Evolutionary conservation across 805 yeast genomes (phyloP), one percentile per base, ranked within the genome.

Genomic region (Candida chilensis): DNA sequence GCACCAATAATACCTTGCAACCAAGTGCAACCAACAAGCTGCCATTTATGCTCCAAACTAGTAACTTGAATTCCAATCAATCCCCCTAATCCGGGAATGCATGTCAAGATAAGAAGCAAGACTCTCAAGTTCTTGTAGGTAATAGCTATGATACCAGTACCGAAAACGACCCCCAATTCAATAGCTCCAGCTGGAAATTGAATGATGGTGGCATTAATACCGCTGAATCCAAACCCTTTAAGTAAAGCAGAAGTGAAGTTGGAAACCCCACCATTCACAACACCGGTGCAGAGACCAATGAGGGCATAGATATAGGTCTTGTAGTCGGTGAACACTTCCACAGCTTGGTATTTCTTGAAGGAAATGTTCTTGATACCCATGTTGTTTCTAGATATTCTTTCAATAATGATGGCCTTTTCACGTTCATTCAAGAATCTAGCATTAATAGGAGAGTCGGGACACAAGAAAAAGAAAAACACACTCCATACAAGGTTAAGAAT

Each of bases 341-440:
- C 12, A 9, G 36, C 40, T 32, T 52, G 56, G 13, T 30, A 19
- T 31, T 34, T 33, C 24, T 40, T 41, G 37, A 43, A 50, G 17
- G 39, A 31, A 15, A 38, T 37, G 19, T 48, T 51, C 32, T 47
- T 43, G 17, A 49, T 34, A 30, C 54, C 54, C 38, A 41, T 45
- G 32, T 44, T 41, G 30, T 50, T 50, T 17, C 27, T 32, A 10
- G 52, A 36, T 20, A 45, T 39, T 22, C 32, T 38, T 32, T 37
- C 36, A 27, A 48, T 33, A 24, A 44, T 31, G 11, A 42, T 41
- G n/a, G n/a, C n/a, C 32, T 44, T 41, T 37, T 59, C 64, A 11
- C 51, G 47, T 22, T 52, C 57, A 15, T 35, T 45, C 32, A 57
- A 36, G 33, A 57, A 57, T 24, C 45, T 41, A n/a, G 61, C 61